Evolutionary conservation across 352 stramenopile species (phyloP).

Genomic region (Pythium dissimile): DNA sequence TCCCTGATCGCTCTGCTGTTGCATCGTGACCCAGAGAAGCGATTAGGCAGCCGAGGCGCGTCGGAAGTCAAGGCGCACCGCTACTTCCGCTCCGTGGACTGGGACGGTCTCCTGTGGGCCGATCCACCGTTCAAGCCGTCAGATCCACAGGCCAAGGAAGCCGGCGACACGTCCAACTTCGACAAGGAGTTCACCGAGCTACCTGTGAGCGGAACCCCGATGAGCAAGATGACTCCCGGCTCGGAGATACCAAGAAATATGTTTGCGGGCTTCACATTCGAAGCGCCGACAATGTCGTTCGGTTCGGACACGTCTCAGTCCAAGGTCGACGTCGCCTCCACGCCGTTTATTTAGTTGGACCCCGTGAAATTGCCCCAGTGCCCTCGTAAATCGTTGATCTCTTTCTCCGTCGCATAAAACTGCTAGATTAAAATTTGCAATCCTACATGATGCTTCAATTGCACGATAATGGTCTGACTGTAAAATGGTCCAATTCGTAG

Average conservation of each 20-base stretch:
- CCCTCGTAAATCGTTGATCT: neutral
- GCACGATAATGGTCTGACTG: too few species aligned
- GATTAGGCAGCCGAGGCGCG: slow-evolving; percentile 73
- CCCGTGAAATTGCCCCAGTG: slow-evolving; percentile 3
- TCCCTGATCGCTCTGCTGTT: slow-evolving; percentile 79
- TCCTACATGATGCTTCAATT: neutral
- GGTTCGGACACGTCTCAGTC: slow-evolving; percentile 86
- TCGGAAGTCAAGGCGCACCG: slow-evolving; percentile 80
- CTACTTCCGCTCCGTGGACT: slow-evolving; percentile 87
- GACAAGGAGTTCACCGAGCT: slow-evolving; percentile 89
- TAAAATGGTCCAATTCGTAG: neutral
- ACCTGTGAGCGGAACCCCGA: slow-evolving; percentile 71
- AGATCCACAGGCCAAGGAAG: slow-evolving; percentile 79
- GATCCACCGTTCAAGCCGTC: slow-evolving; percentile 87
- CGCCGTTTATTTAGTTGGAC: slow-evolving; percentile 83
- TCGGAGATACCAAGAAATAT: slow-evolving; percentile 72
- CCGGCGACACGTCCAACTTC: slow-evolving; percentile 88
- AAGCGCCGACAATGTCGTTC: slow-evolving; percentile 77
- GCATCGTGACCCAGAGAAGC: slow-evolving; percentile 81
- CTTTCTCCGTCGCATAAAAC: slow-evolving; percentile 7
- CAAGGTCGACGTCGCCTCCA: slow-evolving; percentile 80
- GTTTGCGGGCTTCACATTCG: slow-evolving; percentile 88
- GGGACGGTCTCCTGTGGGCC: slow-evolving; percentile 80
- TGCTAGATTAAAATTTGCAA: slow-evolving; percentile 8
- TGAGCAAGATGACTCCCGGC: slow-evolving; percentile 64